Evolutionary conservation across 2,329 filamentous ascomycete genomes (phyloP).

Genomic region (Venturia effusa): DNA sequence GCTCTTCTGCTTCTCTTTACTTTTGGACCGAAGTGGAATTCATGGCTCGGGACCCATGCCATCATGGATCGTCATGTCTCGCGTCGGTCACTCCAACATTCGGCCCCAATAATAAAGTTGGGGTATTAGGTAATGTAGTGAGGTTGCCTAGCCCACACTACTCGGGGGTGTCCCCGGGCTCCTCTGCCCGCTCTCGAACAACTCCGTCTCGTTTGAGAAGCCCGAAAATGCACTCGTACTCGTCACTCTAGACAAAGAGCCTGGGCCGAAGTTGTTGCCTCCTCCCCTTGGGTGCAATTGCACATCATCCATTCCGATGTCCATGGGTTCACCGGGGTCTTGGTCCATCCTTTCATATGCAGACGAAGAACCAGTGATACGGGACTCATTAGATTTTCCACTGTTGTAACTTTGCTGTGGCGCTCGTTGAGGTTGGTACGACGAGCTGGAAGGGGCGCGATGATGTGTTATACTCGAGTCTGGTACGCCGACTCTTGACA

Average conservation of each 20-base stretch:
- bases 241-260: conserved; percentile 4
- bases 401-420: background rate
- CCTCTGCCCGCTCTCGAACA: conserved; percentile 8
- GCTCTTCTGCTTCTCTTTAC: too few species aligned
- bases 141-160: conserved; percentile 5
- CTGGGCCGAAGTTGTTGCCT: background rate
- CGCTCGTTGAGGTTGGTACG: background rate
- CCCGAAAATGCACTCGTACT: conserved; percentile 10
- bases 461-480: background rate
- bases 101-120: background rate
- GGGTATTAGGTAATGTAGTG: background rate
- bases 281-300: background rate
- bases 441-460: background rate
- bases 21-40: too few species aligned
- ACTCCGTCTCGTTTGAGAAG: conserved; percentile 12
- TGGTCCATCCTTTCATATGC: background rate
- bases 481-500: conserved; percentile 27
- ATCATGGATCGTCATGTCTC: background rate
- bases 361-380: background rate
- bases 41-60: too few species aligned
- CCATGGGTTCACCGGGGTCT: conserved; percentile 3
- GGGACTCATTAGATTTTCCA: background rate
- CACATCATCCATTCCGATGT: background rate
- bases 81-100: background rate
- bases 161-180: conserved; percentile 6